Evolutionary conservation across 306 rosid species (phyloP), one percentile per base, ranked within the genome.

Genomic region (Lagenaria siceraria): DNA sequence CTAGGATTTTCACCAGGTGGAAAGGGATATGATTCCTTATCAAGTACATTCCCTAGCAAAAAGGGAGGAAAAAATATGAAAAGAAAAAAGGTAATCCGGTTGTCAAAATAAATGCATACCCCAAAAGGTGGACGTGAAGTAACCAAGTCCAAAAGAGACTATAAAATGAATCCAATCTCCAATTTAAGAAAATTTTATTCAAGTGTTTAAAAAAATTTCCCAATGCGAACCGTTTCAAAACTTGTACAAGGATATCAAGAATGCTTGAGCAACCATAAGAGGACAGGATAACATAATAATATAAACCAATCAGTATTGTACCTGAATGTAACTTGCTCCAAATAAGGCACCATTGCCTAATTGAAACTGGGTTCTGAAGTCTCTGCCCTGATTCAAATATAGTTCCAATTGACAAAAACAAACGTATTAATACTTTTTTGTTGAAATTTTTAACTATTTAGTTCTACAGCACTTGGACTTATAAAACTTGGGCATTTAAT

Each of bases 271-370:
- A 56, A 1, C 49, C 14, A 66, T 21, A 52, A 56, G 65, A 71
- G 75, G 64, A 75, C 9, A 64, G 42, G 73, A 75, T 25, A 73
- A 81, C 24, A 58, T 24, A 46, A 36, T 24, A 53, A 21, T 78
- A 79, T 25, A 56, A 21, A 9, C 33, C 53, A 77, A 29, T 74
- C 42, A 72, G 64, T 68, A 38, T 61, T 46, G 24, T 74, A 96
- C 99, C 97, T 96, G 97, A 86, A 96, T 89, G 81, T 96, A 96
- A 90, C 87, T 96, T 76, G 96, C 99, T 66, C 98, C 98, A 58
- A 96, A 89, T 74, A 92, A 86, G 80, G 97, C 92, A 77, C 99
- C 97, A 83, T 89, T 96, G n/a, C 99, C 99, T 29, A 96, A 54
- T 81, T 96, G 99, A 86, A 96, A 87, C 78, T 90, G 97, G 35